Conservation (phyloP, 495 filamentous ascomycete genomes). For the Penicillium goetzii region DNA sequence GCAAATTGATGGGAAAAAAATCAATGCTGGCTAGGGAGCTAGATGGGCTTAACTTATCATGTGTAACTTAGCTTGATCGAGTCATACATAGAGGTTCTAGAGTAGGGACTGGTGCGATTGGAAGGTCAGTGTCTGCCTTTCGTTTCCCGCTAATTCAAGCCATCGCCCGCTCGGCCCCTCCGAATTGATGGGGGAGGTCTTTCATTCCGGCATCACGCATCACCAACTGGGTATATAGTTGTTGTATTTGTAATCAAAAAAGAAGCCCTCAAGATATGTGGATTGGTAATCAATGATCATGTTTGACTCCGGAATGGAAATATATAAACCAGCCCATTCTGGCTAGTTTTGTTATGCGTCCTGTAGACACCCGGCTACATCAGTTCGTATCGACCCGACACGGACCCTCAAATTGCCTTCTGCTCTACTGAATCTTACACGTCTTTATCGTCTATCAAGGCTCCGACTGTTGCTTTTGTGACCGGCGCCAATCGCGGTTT, state of each 20-base stretch:
- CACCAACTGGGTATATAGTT: not conserved
- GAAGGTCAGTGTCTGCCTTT: too few relatives aligned
- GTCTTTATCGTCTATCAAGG: slow-evolving; percentile 5
- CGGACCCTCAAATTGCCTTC: not conserved
- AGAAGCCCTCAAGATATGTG: not conserved
- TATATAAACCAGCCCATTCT: not conserved
- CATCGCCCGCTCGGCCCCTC: too few relatives aligned
- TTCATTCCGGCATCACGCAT: not conserved
- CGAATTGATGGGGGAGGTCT: too few relatives aligned
- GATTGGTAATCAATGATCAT: not conserved
- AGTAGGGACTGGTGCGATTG: too few relatives aligned
- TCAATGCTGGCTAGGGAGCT: too few relatives aligned
- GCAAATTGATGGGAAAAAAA: too few relatives aligned
- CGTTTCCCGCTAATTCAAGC: too few relatives aligned
- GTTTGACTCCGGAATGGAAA: not conserved
- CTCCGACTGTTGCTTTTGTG: slow-evolving; percentile 17
- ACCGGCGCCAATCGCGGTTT: slow-evolving; percentile 52
- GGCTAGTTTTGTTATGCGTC: not conserved
- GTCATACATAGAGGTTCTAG: too few relatives aligned
- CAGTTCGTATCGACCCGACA: not conserved
- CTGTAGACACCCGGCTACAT: not conserved
- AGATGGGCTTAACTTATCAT: too few relatives aligned
- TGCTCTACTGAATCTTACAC: slow-evolving; percentile 1
- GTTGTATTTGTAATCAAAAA: not conserved
- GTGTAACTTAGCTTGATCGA: too few relatives aligned